A percentile compares a stretch with the other conserved stretches of the same genome.
Evolutionary conservation across 129 eudicot genomes (phyloP).

Genomic region (Saussurea involucrata): DNA sequence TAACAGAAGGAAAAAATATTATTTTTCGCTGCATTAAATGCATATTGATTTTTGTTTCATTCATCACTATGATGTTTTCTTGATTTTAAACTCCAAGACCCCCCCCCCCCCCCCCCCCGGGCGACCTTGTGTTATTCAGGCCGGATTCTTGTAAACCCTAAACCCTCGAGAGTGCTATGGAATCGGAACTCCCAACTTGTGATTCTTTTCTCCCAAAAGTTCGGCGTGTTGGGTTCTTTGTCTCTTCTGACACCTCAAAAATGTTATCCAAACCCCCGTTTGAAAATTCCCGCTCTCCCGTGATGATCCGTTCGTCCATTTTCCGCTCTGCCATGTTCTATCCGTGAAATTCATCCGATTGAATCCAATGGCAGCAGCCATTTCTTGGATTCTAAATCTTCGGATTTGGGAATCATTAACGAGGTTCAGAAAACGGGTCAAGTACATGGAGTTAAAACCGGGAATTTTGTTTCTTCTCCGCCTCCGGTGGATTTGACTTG

Average conservation of each 20-base stretch:
- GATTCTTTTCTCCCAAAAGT: slow-evolving; percentile 21
- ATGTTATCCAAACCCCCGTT: neutral
- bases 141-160: slow-evolving; percentile 13
- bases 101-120: no score
- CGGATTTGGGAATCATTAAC: neutral
- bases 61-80: neutral
- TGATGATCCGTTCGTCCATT: neutral
- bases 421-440: neutral
- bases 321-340: neutral
- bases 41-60: neutral
- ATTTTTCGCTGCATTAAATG: neutral
- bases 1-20: neutral
- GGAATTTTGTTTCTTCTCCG: neutral
- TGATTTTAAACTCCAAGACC: neutral
- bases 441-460: neutral
- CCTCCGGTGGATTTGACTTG: slow-evolving; percentile 11
- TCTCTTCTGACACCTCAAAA: neutral
- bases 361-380: neutral
- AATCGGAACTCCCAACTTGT: neutral
- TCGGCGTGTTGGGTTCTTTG: slow-evolving; percentile 19
- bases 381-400: neutral
- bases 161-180: slow-evolving; percentile 2
- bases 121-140: slow-evolving; percentile 5
- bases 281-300: slow-evolving; percentile 5
- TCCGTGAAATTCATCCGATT: neutral